Evolutionary conservation across 2,329 filamentous ascomycete species (phyloP), one percentile per base, ranked within the genome.

Genomic region (Huntiella bhutanensis): DNA sequence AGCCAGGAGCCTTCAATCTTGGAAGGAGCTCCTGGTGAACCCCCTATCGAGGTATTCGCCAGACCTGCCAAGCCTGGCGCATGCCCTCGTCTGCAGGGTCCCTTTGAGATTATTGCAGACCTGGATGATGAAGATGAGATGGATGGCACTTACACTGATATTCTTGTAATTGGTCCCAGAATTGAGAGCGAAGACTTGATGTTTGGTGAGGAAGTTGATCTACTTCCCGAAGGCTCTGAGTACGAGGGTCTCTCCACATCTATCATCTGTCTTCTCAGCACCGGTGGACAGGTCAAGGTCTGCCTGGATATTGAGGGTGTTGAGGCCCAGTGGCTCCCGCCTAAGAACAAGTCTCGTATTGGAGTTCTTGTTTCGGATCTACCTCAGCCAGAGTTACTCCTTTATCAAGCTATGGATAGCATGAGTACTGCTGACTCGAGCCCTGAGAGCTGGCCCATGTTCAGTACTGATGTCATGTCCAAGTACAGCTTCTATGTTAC

Each of bases 301-400:
- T 78, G 74, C 53, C 62, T 80, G 10, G 75, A 80, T 53, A 54
- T 75, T 2, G 69, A 76, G 7, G 73, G 73, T 1, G 66, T 78
- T 12, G 70, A 79, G 55, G 75, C 75, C n/a, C 71, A 77, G 55
- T 80, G 75, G 75, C 60, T 80, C 15, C 73, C 73, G 1, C 71
- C 72, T 5, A 71, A 67, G 48, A 65, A 62, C 54, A 75, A 68
- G 53, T 65, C 64, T 1, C 70, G 63, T 53, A 51, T 63, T 34
- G 58, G 60, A n/a, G 60, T 62, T 8, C 56, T 66, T 8, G 52
- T 60, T 13, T 60, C 60, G 2, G 57, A 61, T 10, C 53, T 57
- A 2, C 61, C 64, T 0, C 56, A 64, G 2, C 70, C 70, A 2
- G 64, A 67, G 0, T 62, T 80, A 7, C 60, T 78, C 19, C 72